These are phyloP conservation scores for Leccinum imitatum DNA, from an alignment of 768 basidiomycete genomes.

Conservation along the genomic window DNA sequence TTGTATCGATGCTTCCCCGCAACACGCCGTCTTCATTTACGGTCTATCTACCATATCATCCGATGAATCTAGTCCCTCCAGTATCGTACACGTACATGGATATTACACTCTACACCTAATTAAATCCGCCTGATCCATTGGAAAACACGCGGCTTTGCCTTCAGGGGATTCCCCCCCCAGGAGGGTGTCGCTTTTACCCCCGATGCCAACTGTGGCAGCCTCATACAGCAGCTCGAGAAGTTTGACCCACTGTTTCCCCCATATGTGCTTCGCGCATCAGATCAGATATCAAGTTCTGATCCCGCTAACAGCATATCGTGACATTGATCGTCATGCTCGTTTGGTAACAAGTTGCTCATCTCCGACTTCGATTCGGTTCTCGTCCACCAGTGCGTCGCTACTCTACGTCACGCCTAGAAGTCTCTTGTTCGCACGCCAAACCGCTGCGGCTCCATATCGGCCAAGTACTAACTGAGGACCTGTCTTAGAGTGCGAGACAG, in stretches of 20 bases:
- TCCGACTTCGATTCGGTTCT: no score
- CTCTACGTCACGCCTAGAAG: no score
- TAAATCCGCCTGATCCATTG: slow-evolving; percentile 2
- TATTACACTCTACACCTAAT: slow-evolving; percentile 14
- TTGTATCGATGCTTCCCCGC: slow-evolving; percentile 26
- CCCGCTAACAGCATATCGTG: no score
- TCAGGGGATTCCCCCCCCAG: slow-evolving; percentile 64
- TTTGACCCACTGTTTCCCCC: slow-evolving; percentile 82
- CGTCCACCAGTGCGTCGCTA: no score
- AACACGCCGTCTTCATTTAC: slow-evolving; percentile 30
- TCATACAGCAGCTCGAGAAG: slow-evolving; percentile 65
- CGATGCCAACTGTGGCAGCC: slow-evolving; percentile 56
- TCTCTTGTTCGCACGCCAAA: no score
- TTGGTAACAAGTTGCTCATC: no score
- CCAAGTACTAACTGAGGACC: no score
- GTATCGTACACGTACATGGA: slow-evolving; percentile 14
- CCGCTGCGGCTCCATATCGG: no score
- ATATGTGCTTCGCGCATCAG: slow-evolving; percentile 48
- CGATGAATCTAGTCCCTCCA: slow-evolving; percentile 7
- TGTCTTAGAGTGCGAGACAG: no score
- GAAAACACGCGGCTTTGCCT: slow-evolving; percentile 55
- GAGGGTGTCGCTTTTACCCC: slow-evolving; percentile 30
- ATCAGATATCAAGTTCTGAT: no score
- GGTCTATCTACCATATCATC: slow-evolving; percentile 6
- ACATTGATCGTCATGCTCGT: no score